These are phyloP conservation scores for Fraxinus greggii DNA, from an alignment of 305 asterid genomes.

Conservation along the genomic window DNA sequence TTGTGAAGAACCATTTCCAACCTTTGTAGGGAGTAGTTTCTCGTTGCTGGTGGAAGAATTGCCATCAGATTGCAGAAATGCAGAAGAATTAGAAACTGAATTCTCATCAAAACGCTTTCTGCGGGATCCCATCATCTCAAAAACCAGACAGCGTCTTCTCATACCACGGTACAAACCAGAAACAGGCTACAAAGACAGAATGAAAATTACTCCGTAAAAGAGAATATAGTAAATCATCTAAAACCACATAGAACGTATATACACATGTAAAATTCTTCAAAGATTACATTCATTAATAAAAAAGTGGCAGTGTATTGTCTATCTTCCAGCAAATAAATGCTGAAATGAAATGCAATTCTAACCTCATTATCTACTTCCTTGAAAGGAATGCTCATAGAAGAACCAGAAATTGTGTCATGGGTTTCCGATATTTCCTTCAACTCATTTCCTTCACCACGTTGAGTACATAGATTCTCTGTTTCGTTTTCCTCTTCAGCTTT, in stretches of 20 bases:
- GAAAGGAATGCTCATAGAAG: constrained; percentile 38
- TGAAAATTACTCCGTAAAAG: neutral
- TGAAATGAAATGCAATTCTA: constrained; percentile 17
- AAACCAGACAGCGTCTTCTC: constrained; percentile 88
- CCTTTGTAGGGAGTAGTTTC: constrained; percentile 32
- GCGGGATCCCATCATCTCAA: constrained; percentile 66
- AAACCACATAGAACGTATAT: neutral
- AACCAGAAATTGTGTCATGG: constrained; percentile 29
- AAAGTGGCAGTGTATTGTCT: neutral
- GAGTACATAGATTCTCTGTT: constrained; percentile 46
- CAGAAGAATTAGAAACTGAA: constrained; percentile 44
- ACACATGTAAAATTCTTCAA: neutral
- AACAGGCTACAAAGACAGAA: constrained; percentile 41
- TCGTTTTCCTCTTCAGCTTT: constrained; percentile 46
- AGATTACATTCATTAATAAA: neutral
- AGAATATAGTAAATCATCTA: neutral
- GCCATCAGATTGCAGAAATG: constrained; percentile 40
- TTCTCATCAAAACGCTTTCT: constrained; percentile 55
- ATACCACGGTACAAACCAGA: constrained; percentile 80
- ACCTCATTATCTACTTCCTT: constrained; percentile 66
- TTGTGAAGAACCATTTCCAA: constrained; percentile 48
- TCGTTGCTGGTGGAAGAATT: constrained; percentile 37
- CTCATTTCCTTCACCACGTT: constrained; percentile 61
- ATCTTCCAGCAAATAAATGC: neutral
- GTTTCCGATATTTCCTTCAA: constrained; percentile 35